phyloP scores from a whole-genome alignment of 192 early-diverging fungal species.

The Backusella psychrophila region DNA sequence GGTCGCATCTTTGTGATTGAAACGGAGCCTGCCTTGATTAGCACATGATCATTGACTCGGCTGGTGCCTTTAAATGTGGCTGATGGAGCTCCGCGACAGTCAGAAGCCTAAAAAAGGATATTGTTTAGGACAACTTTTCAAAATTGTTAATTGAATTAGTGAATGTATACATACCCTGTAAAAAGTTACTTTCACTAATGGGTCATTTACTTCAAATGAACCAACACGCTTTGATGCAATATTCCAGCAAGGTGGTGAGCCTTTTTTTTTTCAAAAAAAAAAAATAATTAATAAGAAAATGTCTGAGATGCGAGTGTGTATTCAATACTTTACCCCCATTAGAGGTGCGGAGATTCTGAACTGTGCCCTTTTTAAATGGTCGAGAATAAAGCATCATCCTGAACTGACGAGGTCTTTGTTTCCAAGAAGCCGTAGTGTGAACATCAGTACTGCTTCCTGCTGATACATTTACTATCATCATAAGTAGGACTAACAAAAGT shows the following conservation, averaged over 20 bases:
- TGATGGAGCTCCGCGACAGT: slow-evolving; percentile 14
- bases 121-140: background rate
- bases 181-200: slow-evolving; percentile 15
- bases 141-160: background rate
- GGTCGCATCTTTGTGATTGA: slow-evolving; percentile 5
- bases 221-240: slow-evolving; percentile 8
- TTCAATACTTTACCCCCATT: slow-evolving; percentile 12
- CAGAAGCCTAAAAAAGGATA: slow-evolving; percentile 8
- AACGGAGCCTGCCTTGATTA: slow-evolving; percentile 11
- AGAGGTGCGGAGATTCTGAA: background rate
- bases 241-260: slow-evolving; percentile 9
- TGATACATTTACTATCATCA: background rate
- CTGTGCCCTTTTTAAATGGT: slow-evolving; percentile 4
- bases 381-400: slow-evolving; percentile 13
- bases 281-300: background rate
- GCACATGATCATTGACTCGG: background rate
- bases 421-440: background rate
- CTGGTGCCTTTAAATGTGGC: background rate
- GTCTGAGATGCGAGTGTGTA: background rate
- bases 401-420: slow-evolving; percentile 17
- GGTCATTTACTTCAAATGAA: slow-evolving; percentile 7
- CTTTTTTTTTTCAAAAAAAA: background rate
- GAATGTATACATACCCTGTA: slow-evolving; percentile 7
- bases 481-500: background rate
- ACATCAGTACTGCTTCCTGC: background rate